phyloP scores from a whole-genome alignment of 768 basidiomycete genomes.

The Mycena sanguinolenta region DNA sequence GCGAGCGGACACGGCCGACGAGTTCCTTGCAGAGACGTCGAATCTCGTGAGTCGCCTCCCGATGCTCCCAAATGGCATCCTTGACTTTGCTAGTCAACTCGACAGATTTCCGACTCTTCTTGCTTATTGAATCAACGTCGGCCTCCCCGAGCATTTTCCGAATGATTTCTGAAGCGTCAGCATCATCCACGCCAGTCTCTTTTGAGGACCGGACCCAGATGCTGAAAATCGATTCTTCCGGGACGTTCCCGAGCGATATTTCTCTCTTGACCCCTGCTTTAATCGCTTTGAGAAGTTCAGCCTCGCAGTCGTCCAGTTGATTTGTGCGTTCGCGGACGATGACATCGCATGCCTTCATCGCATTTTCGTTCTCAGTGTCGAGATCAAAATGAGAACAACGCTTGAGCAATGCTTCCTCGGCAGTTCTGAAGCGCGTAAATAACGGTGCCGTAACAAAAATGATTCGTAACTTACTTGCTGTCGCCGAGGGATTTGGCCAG shows the following conservation, averaged over 20 bases:
- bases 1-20: slow-evolving; percentile 88
- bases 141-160: slow-evolving; percentile 72
- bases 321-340: slow-evolving; percentile 86
- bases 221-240: slow-evolving; percentile 82
- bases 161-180: slow-evolving; percentile 77
- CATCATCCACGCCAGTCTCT: slow-evolving; percentile 82
- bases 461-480: slow-evolving; percentile 73
- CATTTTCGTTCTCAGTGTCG: slow-evolving; percentile 77
- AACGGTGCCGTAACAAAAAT: slow-evolving; percentile 3
- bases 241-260: slow-evolving; percentile 71
- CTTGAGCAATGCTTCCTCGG: slow-evolving; percentile 93
- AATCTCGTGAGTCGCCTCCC: slow-evolving; percentile 90
- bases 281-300: slow-evolving; percentile 77
- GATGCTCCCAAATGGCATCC: slow-evolving; percentile 82
- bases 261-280: slow-evolving; percentile 77
- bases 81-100: slow-evolving; percentile 67
- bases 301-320: slow-evolving; percentile 85
- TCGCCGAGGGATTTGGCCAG: slow-evolving; percentile 89
- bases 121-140: slow-evolving; percentile 62
- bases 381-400: slow-evolving; percentile 96
- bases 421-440: slow-evolving; percentile 64
- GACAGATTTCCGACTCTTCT: slow-evolving; percentile 68
- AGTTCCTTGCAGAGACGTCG: slow-evolving; percentile 89
- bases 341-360: slow-evolving; percentile 93
- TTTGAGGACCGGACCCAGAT: slow-evolving; percentile 81